phyloP scores from a whole-genome alignment of 257 asterid species.

The Linderniella brevidens region DNA sequence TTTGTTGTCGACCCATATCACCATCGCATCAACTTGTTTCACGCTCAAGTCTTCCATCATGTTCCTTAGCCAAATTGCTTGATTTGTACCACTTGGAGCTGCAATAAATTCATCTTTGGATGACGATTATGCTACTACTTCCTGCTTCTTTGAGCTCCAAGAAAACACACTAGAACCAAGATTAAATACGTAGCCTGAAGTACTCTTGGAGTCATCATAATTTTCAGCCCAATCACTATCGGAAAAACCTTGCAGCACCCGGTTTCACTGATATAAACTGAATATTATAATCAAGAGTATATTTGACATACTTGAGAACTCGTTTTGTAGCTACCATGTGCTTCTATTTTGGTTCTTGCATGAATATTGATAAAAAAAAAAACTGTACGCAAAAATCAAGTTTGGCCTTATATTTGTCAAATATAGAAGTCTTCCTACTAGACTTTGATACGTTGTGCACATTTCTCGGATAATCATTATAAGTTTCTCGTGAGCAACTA shows the following conservation, averaged over 20 bases:
- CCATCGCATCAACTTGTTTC: too few species aligned
- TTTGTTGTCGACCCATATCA: too few species aligned
- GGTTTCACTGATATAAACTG: not conserved
- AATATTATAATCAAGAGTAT: not conserved
- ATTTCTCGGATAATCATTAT: not conserved
- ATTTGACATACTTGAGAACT: not conserved
- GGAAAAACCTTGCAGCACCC: not conserved
- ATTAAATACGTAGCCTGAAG: too few species aligned
- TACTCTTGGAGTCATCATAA: not conserved
- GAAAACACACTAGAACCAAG: too few species aligned
- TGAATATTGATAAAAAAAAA: not conserved
- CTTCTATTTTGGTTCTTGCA: not conserved
- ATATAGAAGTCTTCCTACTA: not conserved
- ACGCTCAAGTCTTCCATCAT: too few species aligned
- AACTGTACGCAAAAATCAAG: not conserved
- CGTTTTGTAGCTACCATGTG: not conserved
- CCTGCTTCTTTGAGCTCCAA: too few species aligned
- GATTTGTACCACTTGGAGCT: too few species aligned
- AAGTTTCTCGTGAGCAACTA: not conserved
- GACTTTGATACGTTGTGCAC: not conserved
- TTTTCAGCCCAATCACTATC: not conserved
- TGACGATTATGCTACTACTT: too few species aligned
- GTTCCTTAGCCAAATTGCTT: too few species aligned
- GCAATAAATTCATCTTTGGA: too few species aligned
- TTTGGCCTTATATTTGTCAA: not conserved